A percentile compares a stretch with the other conserved stretches of the same genome.
These are phyloP conservation scores for Phaeodactylum tricornutum DNA, from an alignment of 108 stramenopile genomes.

Conservation along the genomic window DNA sequence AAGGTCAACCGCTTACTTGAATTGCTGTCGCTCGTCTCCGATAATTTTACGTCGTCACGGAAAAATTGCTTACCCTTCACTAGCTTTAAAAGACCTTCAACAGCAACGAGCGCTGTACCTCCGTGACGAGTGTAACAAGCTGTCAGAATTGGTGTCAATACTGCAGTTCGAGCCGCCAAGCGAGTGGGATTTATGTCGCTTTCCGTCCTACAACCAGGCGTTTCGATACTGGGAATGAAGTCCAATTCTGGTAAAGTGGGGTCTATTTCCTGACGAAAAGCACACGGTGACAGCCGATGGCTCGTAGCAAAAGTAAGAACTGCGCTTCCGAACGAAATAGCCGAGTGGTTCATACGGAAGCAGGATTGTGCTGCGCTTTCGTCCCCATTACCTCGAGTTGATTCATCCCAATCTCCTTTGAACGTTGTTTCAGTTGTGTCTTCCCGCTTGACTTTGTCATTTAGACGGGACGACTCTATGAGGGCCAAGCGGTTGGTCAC, in stretches of 20 bases:
- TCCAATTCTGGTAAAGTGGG: conserved; percentile 17
- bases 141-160: conserved; percentile 70
- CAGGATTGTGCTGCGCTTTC: background rate
- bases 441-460: too few species aligned
- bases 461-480: conserved; percentile 56
- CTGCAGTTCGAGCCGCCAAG: conserved; percentile 27
- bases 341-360: background rate
- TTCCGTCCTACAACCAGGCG: too few species aligned
- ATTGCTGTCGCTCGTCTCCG: conserved; percentile 13
- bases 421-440: too few species aligned
- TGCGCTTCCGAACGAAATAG: background rate
- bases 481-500: conserved; percentile 59
- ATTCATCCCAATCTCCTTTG: too few species aligned
- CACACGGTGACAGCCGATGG: too few species aligned
- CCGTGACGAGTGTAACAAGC: conserved; percentile 86
- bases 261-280: too few species aligned
- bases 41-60: conserved; percentile 33
- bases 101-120: conserved; percentile 65
- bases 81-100: conserved; percentile 61
- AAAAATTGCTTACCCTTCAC: conserved; percentile 66
- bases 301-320: too few species aligned
- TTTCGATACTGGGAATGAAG: conserved; percentile 67
- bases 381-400: background rate
- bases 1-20: conserved; percentile 37
- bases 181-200: conserved; percentile 23